Evolutionary conservation across 192 early-diverging fungal species (phyloP).

Genomic region (Mortierella alpina): DNA sequence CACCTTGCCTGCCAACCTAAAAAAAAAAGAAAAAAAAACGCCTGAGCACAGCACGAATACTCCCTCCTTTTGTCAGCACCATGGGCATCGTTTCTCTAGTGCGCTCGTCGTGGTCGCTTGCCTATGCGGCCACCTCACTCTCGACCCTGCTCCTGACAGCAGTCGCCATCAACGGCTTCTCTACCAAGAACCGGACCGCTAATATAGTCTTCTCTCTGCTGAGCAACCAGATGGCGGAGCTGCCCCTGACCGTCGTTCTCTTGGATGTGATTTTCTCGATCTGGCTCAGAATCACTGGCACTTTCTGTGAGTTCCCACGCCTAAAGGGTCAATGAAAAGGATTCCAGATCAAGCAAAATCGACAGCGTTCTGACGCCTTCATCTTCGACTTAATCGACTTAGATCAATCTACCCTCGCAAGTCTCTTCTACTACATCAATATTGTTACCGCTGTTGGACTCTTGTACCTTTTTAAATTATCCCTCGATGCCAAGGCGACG

Average conservation of each 20-base stretch:
- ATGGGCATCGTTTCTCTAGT: constrained; percentile 21
- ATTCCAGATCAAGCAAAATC: not conserved
- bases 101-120: constrained; percentile 25
- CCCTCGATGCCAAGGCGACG: constrained; percentile 13
- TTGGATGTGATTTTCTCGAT: constrained; percentile 15
- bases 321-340: not conserved
- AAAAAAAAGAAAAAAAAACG: too few relatives aligned
- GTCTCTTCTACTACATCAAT: constrained; percentile 38
- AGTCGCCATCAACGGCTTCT: constrained; percentile 9
- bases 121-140: constrained; percentile 21
- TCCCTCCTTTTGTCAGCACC: too few relatives aligned
- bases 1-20: not conserved
- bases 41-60: too few relatives aligned
- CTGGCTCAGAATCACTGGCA: constrained; percentile 36
- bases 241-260: constrained; percentile 27
- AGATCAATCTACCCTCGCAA: constrained; percentile 21
- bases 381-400: not conserved
- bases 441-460: constrained; percentile 24
- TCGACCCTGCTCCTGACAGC: constrained; percentile 13
- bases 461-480: constrained; percentile 30
- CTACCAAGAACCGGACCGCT: constrained; percentile 17
- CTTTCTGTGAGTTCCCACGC: constrained; percentile 14
- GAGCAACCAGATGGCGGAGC: constrained; percentile 29
- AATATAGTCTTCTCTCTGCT: constrained; percentile 24
- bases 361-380: not conserved